These are phyloP conservation scores for Cylindrotheca fusiformis DNA, from an alignment of 108 stramenopile species.

Conservation along the genomic window DNA sequence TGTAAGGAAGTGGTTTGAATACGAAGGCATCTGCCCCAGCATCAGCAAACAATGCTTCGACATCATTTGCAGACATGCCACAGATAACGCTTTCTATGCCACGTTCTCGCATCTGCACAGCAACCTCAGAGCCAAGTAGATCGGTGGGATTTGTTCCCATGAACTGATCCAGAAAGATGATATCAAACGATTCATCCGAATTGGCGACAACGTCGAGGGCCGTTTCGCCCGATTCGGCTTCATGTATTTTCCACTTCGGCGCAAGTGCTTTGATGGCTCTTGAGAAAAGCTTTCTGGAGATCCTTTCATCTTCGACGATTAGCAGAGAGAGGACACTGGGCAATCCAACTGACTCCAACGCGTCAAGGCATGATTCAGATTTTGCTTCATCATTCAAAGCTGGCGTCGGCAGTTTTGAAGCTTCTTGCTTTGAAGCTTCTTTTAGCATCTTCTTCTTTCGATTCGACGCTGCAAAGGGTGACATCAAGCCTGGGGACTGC, in stretches of 20 bases:
- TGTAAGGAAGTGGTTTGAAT: constrained; percentile 33
- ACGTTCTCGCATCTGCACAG: background rate
- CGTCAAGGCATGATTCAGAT: no score
- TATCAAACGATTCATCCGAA: constrained; percentile 6
- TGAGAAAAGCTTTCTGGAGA: constrained; percentile 43
- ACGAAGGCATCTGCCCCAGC: constrained; percentile 31
- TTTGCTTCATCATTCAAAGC: no score
- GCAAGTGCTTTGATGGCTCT: constrained; percentile 34
- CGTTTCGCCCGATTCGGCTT: constrained; percentile 43
- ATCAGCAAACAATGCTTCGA: constrained; percentile 18
- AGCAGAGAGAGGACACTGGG: constrained; percentile 24
- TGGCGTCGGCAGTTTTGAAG: no score
- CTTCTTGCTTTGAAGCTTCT: no score
- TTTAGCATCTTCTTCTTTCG: no score
- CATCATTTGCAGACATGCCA: constrained; percentile 33
- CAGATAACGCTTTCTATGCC: constrained; percentile 4
- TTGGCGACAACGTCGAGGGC: constrained; percentile 32
- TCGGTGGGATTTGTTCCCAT: constrained; percentile 5
- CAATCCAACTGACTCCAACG: no score
- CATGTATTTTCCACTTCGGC: constrained; percentile 44
- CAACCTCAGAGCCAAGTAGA: background rate
- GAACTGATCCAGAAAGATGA: constrained; percentile 36
- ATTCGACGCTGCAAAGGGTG: no score
- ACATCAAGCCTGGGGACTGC: no score
- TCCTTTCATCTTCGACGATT: constrained; percentile 52